These are phyloP conservation scores for Pichia sp. DNA, from an alignment of 1,139 yeast species.

Conservation along the genomic window DNA sequence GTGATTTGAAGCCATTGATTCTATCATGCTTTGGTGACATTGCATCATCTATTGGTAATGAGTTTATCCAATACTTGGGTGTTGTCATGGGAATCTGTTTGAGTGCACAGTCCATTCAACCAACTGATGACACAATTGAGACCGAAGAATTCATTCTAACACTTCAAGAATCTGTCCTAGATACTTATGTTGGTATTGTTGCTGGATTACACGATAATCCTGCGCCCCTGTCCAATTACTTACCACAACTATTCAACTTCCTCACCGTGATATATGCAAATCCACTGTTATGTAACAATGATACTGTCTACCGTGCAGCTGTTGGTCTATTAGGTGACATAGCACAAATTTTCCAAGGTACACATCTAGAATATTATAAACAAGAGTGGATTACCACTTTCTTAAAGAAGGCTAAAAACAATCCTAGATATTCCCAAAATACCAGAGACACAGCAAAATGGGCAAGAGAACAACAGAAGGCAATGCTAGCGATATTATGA, in stretches of 20 bases:
- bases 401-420: slow-evolving; percentile 68
- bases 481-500: slow-evolving; percentile 34
- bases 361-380: slow-evolving; percentile 59
- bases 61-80: slow-evolving; percentile 68
- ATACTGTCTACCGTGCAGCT: slow-evolving; percentile 59
- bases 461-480: slow-evolving; percentile 87
- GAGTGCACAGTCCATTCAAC: slow-evolving; percentile 53
- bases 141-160: slow-evolving; percentile 69
- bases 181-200: slow-evolving; percentile 91
- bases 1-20: slow-evolving; percentile 81
- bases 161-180: slow-evolving; percentile 82
- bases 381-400: slow-evolving; percentile 78
- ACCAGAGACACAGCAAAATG: slow-evolving; percentile 91
- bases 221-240: slow-evolving; percentile 58
- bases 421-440: slow-evolving; percentile 52
- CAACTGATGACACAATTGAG: slow-evolving; percentile 61
- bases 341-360: slow-evolving; percentile 72
- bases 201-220: slow-evolving; percentile 77
- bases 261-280: slow-evolving; percentile 58
- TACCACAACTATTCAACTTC: slow-evolving; percentile 67
- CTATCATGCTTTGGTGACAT: slow-evolving; percentile 96
- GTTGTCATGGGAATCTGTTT: slow-evolving; percentile 72
- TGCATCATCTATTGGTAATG: slow-evolving; percentile 79
- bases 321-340: slow-evolving; percentile 91
- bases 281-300: slow-evolving; percentile 36